Evolutionary conservation across 2,329 filamentous ascomycete species (phyloP).

Genomic region (Colletotrichum melonis): DNA sequence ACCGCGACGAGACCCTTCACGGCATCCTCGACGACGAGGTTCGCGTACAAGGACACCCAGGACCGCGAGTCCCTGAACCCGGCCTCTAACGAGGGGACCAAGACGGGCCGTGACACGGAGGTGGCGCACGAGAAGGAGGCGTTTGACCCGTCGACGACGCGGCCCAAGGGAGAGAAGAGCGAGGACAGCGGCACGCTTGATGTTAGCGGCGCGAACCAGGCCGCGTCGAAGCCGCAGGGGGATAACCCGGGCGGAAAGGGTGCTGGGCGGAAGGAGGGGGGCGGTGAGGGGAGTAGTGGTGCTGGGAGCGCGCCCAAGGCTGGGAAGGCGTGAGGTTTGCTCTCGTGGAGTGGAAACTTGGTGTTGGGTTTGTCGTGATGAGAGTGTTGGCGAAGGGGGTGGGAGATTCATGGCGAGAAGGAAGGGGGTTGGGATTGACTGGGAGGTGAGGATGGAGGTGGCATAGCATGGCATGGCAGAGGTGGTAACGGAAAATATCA

Average conservation of each 20-base stretch:
- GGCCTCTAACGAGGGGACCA: slow-evolving; percentile 73
- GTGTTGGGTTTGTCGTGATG: background rate
- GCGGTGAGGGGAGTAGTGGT: slow-evolving; percentile 46
- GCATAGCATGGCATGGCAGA: background rate
- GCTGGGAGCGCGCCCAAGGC: slow-evolving; percentile 45
- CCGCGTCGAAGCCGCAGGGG: slow-evolving; percentile 52
- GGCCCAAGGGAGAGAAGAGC: slow-evolving; percentile 68
- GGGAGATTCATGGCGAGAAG: background rate
- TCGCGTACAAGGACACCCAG: slow-evolving; percentile 62
- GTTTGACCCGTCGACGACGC: slow-evolving; percentile 75
- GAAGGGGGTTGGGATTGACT: background rate
- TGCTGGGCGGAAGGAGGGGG: slow-evolving; percentile 46
- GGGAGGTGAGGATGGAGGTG: too few relatives aligned
- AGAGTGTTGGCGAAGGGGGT: background rate
- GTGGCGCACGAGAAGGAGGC: slow-evolving; percentile 67
- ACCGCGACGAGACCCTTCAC: slow-evolving; percentile 46
- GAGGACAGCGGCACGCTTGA: slow-evolving; percentile 54
- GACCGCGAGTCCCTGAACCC: slow-evolving; percentile 74
- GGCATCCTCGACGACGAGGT: slow-evolving; percentile 40
- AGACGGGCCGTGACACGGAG: slow-evolving; percentile 73
- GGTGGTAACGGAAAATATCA: background rate
- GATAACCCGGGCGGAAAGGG: slow-evolving; percentile 48
- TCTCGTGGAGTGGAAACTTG: background rate
- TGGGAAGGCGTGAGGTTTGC: slow-evolving; percentile 29
- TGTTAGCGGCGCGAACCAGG: slow-evolving; percentile 57